These are phyloP conservation scores for Hydnum rufescens DNA, from an alignment of 768 basidiomycete genomes.

Conservation along the genomic window DNA sequence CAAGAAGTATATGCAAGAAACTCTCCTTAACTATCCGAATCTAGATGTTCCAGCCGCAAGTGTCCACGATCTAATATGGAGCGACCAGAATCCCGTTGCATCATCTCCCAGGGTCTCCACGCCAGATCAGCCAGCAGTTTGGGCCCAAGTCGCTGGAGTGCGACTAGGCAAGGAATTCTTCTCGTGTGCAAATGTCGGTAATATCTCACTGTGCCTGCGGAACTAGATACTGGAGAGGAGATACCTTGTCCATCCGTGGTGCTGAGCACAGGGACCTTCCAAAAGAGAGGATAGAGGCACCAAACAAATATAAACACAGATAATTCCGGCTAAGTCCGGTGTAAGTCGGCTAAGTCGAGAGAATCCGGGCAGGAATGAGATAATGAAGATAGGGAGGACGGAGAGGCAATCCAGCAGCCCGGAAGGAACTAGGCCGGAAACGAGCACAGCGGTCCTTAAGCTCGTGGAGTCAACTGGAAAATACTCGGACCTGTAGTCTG, in stretches of 20 bases:
- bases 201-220: neutral
- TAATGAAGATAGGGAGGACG: too few relatives aligned
- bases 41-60: constrained; percentile 51
- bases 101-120: neutral
- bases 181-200: neutral
- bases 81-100: constrained; percentile 13
- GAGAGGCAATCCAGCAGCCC: too few relatives aligned
- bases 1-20: constrained; percentile 60
- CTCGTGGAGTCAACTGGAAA: too few relatives aligned
- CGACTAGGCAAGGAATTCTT: neutral
- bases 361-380: too few relatives aligned
- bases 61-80: constrained; percentile 57
- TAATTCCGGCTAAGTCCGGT: too few relatives aligned
- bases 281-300: constrained; percentile 84
- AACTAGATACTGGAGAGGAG: constrained; percentile 47
- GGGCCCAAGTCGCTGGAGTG: constrained; percentile 1
- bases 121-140: neutral
- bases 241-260: constrained; percentile 67
- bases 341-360: too few relatives aligned
- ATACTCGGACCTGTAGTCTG: too few relatives aligned
- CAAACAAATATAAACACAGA: too few relatives aligned
- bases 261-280: constrained; percentile 79
- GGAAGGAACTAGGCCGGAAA: too few relatives aligned
- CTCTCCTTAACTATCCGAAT: constrained; percentile 42
- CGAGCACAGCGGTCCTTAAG: too few relatives aligned